These are phyloP conservation scores for Apiospora pterosperma DNA, from an alignment of 2,329 filamentous ascomycete genomes.

Conservation along the genomic window DNA sequence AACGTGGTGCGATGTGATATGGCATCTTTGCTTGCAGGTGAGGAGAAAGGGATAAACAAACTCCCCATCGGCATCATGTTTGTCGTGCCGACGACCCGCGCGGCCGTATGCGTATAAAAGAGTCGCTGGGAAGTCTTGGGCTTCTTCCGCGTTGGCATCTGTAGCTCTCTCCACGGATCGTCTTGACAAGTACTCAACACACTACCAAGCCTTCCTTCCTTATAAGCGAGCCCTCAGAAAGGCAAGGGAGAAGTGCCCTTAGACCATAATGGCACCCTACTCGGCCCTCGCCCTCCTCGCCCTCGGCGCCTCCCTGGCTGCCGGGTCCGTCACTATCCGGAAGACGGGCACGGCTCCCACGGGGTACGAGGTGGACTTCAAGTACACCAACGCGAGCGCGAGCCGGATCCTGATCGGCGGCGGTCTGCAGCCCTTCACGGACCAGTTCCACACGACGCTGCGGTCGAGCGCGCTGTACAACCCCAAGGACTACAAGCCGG, in stretches of 20 bases:
- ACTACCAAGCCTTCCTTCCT: not conserved
- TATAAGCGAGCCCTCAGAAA: no score
- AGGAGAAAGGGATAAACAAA: not conserved
- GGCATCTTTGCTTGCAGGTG: not conserved
- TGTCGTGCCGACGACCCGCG: not conserved
- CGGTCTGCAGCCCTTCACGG: slow-evolving; percentile 22
- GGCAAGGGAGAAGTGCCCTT: not conserved
- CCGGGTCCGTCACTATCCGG: slow-evolving; percentile 4
- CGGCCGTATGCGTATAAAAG: not conserved
- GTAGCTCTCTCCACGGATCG: not conserved
- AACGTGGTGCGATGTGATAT: not conserved
- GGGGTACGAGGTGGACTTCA: slow-evolving; percentile 8
- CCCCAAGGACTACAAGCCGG: slow-evolving; percentile 23
- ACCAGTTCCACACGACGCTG: slow-evolving; percentile 23
- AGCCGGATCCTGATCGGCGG: slow-evolving; percentile 17
- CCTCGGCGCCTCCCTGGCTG: not conserved
- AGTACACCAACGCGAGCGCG: slow-evolving; percentile 6
- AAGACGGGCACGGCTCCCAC: slow-evolving; percentile 7
- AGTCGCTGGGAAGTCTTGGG: not conserved
- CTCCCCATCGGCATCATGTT: not conserved
- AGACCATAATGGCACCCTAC: not conserved
- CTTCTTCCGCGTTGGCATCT: not conserved
- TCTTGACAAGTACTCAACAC: not conserved
- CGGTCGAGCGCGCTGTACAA: slow-evolving; percentile 18
- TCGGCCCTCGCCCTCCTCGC: not conserved